A percentile compares a stretch with the other conserved stretches of the same genome.
phyloP scores from a whole-genome alignment of 1,284 basidiomycete genomes.

The Vanrija sp. region DNA sequence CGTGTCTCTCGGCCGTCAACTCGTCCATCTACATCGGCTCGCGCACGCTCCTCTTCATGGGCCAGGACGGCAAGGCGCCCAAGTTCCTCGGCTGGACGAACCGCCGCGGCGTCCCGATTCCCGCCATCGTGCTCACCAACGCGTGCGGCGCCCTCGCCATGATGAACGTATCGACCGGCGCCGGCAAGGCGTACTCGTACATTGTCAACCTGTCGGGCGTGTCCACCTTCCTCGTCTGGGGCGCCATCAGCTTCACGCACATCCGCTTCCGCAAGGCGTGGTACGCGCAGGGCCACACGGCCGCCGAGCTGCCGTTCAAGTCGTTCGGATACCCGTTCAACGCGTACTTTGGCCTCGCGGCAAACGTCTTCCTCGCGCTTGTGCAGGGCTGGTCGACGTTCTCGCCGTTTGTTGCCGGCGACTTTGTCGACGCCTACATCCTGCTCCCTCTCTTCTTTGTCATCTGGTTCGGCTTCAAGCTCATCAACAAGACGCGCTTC shows the following conservation, averaged over 20 bases:
- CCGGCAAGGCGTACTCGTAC: constrained; percentile 30
- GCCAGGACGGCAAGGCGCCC: constrained; percentile 41
- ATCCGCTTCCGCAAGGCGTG: constrained; percentile 52
- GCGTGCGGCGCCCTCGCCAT: constrained; percentile 46
- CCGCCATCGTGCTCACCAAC: constrained; percentile 41
- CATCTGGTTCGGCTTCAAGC: constrained; percentile 21
- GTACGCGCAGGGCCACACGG: constrained; percentile 42
- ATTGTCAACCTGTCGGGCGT: constrained; percentile 32
- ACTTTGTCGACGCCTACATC: constrained; percentile 25
- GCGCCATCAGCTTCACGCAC: constrained; percentile 25
- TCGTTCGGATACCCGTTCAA: constrained; percentile 17
- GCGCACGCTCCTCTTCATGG: constrained; percentile 37
- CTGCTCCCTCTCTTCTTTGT: constrained; percentile 22
- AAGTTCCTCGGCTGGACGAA: constrained; percentile 43
- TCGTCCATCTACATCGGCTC: constrained; percentile 44
- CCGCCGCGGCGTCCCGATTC: constrained; percentile 47
- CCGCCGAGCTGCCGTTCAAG: constrained; percentile 51
- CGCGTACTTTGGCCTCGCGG: constrained; percentile 22
- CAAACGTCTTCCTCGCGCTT: constrained; percentile 22
- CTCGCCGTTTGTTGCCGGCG: constrained; percentile 18
- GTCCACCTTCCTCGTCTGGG: constrained; percentile 29
- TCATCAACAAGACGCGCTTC: constrained; percentile 17
- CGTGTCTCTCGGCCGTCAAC: constrained; percentile 45
- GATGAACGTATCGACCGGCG: constrained; percentile 36
- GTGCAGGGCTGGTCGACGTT: constrained; percentile 11